Evolutionary conservation across 306 rosid species (phyloP).

Genomic region (Trifolium pratense): DNA sequence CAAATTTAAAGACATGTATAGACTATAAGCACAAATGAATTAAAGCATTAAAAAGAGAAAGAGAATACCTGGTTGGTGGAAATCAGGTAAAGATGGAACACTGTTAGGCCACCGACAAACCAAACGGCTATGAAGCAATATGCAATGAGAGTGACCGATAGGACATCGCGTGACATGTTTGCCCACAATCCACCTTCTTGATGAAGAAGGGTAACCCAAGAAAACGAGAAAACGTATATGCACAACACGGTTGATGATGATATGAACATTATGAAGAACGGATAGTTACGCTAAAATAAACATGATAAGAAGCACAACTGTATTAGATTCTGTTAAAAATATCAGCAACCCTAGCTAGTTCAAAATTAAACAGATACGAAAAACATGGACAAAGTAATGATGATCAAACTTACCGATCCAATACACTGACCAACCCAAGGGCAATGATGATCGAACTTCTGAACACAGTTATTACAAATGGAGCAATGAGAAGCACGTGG

Average conservation of each 20-base stretch:
- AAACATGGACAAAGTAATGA: neutral
- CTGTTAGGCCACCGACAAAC: constrained; percentile 95
- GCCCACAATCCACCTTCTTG: constrained; percentile 49
- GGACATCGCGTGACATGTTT: constrained; percentile 55
- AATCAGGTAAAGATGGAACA: constrained; percentile 84
- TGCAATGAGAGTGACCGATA: constrained; percentile 72
- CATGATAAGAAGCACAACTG: constrained; percentile 27
- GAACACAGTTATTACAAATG: constrained; percentile 91
- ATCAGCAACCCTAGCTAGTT: neutral
- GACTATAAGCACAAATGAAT: neutral
- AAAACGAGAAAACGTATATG: constrained; percentile 77
- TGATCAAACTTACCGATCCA: constrained; percentile 68
- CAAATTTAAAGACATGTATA: neutral
- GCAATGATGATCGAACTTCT: constrained; percentile 95
- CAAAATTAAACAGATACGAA: neutral
- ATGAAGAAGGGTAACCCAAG: constrained; percentile 73
- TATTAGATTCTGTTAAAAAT: constrained; percentile 32
- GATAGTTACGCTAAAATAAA: constrained; percentile 84
- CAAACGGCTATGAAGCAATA: constrained; percentile 87
- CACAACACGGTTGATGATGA: constrained; percentile 77
- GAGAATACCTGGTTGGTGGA: constrained; percentile 81
- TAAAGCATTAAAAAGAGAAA: constrained; percentile 6
- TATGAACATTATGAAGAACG: constrained; percentile 77
- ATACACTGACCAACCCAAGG: constrained; percentile 99
- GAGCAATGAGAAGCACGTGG: constrained; percentile 97